These are phyloP conservation scores for Nematodospora anomalae DNA, from an alignment of 1,139 yeast species.

Conservation along the genomic window DNA sequence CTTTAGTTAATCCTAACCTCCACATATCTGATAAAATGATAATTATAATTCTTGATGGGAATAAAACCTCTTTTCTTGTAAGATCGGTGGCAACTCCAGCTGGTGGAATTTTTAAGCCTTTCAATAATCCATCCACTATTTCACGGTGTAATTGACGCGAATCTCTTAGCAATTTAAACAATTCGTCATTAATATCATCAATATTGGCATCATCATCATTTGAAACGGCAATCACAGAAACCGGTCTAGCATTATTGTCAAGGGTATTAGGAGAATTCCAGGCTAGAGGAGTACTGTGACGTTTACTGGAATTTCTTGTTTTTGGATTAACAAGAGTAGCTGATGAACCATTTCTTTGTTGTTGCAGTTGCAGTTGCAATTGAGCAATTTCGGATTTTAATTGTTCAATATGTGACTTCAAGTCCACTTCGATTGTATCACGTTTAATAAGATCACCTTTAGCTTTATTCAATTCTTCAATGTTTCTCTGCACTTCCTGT, in stretches of 20 bases:
- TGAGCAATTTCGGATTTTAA: slow-evolving; percentile 64
- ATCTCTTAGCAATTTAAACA: slow-evolving; percentile 73
- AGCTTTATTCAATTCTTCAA: slow-evolving; percentile 63
- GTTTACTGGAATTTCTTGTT: slow-evolving; percentile 34
- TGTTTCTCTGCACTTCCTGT: slow-evolving; percentile 59
- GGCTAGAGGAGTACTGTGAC: slow-evolving; percentile 44
- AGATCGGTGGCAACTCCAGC: slow-evolving; percentile 82
- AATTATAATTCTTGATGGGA: slow-evolving; percentile 94
- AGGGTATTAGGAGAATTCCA: slow-evolving; percentile 35
- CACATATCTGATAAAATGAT: slow-evolving; percentile 96
- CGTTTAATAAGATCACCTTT: slow-evolving; percentile 62
- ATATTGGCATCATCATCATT: slow-evolving; percentile 57
- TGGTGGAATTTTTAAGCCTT: slow-evolving; percentile 84
- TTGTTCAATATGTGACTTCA: slow-evolving; percentile 67
- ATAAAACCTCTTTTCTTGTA: slow-evolving; percentile 86
- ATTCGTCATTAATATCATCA: slow-evolving; percentile 71
- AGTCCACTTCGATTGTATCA: slow-evolving; percentile 65
- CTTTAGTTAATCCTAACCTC: slow-evolving; percentile 92
- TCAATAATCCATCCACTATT: slow-evolving; percentile 82
- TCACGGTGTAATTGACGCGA: slow-evolving; percentile 79
- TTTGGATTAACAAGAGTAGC: slow-evolving; percentile 25
- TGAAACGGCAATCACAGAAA: slow-evolving; percentile 59
- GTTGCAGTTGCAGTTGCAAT: slow-evolving; percentile 35
- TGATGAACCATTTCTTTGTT: slow-evolving; percentile 9
- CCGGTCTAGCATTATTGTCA: slow-evolving; percentile 50